Percentiles rank a stretch among this genome's conserved stretches.
phyloP scores from a whole-genome alignment of 2,329 filamentous ascomycete genomes.

The Lizonia empirigonia region DNA sequence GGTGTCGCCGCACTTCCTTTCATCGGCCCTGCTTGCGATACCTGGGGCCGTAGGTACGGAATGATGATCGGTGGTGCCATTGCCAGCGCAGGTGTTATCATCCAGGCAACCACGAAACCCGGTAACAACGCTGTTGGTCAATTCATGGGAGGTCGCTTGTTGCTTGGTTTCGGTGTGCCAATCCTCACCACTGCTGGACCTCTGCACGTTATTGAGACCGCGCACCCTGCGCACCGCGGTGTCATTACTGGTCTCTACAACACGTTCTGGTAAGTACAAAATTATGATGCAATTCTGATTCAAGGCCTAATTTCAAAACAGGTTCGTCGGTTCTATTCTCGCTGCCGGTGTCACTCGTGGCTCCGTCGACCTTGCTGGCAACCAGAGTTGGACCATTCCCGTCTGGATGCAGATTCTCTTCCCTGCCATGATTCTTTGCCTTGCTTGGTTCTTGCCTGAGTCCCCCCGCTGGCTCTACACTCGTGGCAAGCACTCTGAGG shows the following conservation, averaged over 20 bases:
- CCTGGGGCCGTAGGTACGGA: constrained; percentile 50
- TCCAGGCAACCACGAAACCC: constrained; percentile 54
- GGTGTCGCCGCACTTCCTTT: constrained; percentile 54
- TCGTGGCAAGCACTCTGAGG: constrained; percentile 61
- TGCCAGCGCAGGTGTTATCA: constrained; percentile 55
- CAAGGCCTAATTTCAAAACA: neutral
- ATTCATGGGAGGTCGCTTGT: constrained; percentile 67
- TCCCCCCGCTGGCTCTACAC: constrained; percentile 60
- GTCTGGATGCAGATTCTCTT: constrained; percentile 43
- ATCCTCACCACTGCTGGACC: constrained; percentile 66
- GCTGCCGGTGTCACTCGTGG: constrained; percentile 36
- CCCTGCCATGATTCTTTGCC: constrained; percentile 50
- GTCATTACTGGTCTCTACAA: constrained; percentile 66
- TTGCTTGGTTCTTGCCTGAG: constrained; percentile 63
- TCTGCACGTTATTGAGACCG: constrained; percentile 67
- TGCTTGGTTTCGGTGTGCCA: constrained; percentile 67
- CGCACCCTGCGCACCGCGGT: constrained; percentile 67
- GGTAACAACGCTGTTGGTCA: constrained; percentile 49
- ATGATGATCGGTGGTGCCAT: constrained; percentile 60
- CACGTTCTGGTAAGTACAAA: constrained; percentile 54
- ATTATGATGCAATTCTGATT: constrained; percentile 52
- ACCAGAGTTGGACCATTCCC: constrained; percentile 56
- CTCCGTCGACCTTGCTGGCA: constrained; percentile 22
- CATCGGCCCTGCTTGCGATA: constrained; percentile 53
- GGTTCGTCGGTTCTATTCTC: constrained; percentile 49